phyloP scores from a whole-genome alignment of 2,329 filamentous ascomycete genomes.

The Mariannaea sp. region DNA sequence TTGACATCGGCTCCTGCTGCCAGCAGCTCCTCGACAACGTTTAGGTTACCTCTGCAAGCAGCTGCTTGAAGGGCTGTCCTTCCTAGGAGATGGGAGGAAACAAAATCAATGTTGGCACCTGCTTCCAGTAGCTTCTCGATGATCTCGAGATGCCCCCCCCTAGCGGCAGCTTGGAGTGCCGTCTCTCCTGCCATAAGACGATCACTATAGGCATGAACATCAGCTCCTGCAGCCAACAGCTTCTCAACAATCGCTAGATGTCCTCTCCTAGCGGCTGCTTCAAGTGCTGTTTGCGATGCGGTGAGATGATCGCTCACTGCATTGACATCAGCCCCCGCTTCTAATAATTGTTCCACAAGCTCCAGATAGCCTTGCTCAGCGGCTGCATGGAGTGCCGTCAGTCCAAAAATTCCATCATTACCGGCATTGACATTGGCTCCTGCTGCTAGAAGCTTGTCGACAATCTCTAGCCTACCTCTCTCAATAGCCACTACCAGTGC shows the following conservation, averaged over 20 bases:
- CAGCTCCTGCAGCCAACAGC: neutral
- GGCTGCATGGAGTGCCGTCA: neutral
- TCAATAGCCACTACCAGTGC: neutral
- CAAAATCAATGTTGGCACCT: neutral
- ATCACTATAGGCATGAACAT: neutral
- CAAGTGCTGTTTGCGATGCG: neutral
- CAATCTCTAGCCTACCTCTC: neutral
- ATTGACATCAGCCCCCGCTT: neutral
- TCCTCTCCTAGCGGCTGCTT: neutral
- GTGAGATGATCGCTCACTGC: neutral
- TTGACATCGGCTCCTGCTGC: neutral
- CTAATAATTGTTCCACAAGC: neutral
- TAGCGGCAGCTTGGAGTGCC: neutral
- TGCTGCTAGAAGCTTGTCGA: neutral
- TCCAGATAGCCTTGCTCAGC: neutral
- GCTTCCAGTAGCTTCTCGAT: neutral
- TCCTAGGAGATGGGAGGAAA: neutral
- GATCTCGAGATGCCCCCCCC: neutral
- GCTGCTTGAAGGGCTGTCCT: neutral
- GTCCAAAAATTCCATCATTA: neutral
- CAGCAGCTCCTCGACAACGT: neutral
- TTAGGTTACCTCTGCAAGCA: neutral
- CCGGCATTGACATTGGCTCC: slow-evolving; percentile 4
- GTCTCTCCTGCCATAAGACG: neutral
- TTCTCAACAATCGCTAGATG: neutral